phyloP scores from a whole-genome alignment of 768 basidiomycete genomes.

The Rhodosporidiobolus odoratus region DNA sequence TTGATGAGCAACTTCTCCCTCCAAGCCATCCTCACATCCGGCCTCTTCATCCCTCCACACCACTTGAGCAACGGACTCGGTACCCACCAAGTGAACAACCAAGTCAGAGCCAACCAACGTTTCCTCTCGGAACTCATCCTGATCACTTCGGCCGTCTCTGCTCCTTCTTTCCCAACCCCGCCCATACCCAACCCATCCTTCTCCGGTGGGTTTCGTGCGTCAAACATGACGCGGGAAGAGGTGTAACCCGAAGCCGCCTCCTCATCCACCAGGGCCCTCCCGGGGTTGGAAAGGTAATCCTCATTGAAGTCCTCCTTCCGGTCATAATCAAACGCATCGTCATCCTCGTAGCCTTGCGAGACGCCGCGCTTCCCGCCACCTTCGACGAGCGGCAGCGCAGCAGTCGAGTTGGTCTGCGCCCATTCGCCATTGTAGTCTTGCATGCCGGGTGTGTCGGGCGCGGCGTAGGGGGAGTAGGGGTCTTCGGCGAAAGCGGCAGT shows the following conservation, averaged over 20 bases:
- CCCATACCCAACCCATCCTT: conserved; percentile 18
- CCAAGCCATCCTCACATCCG: conserved; percentile 94
- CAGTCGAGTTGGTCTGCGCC: conserved; percentile 53
- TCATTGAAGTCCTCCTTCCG: conserved; percentile 28
- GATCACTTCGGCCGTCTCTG: conserved; percentile 67
- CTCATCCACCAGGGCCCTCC: conserved; percentile 23
- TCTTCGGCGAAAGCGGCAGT: conserved; percentile 38
- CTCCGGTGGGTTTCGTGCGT: conserved; percentile 22
- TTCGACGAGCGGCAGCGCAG: conserved; percentile 74
- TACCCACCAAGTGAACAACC: conserved; percentile 87
- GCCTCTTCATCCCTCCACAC: conserved; percentile 85
- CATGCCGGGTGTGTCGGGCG: conserved; percentile 34
- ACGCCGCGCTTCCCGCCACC: conserved; percentile 61
- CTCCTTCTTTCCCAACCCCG: neutral
- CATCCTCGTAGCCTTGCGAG: conserved; percentile 63
- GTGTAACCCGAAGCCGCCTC: conserved; percentile 30
- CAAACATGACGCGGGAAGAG: conserved; percentile 30
- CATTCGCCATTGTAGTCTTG: conserved; percentile 26
- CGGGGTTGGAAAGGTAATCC: conserved; percentile 26
- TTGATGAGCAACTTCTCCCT: conserved; percentile 93
- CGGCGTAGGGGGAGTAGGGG: conserved; percentile 46
- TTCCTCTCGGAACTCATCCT: conserved; percentile 74
- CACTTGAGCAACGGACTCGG: conserved; percentile 65
- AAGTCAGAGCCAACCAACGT: conserved; percentile 80
- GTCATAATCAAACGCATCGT: conserved; percentile 69